Percentiles rank a stretch among this genome's conserved stretches.
Evolutionary conservation across 441 rosid species (phyloP).

Genomic region (Aquilaria agallochum): DNA sequence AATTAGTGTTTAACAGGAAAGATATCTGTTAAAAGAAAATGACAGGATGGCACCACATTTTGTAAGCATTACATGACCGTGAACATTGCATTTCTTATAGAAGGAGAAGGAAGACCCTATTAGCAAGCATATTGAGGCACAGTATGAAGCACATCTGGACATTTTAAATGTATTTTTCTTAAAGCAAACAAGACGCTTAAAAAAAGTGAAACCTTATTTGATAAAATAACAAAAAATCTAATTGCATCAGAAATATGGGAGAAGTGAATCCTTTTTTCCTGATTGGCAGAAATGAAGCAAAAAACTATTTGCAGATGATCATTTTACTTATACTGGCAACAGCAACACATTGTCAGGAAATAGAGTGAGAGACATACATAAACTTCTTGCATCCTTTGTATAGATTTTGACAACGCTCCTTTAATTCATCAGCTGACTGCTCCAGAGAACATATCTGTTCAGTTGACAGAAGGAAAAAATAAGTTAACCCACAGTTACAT

Average conservation of each 20-base stretch:
- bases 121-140: too few relatives aligned
- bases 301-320: not conserved
- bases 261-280: not conserved
- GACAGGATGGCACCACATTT: too few relatives aligned
- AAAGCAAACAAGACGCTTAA: too few relatives aligned
- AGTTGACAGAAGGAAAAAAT: slow-evolving; percentile 1
- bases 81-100: too few relatives aligned
- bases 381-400: slow-evolving; percentile 61
- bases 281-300: not conserved
- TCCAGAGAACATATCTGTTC: slow-evolving; percentile 58
- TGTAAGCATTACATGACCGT: too few relatives aligned
- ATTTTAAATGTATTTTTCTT: too few relatives aligned
- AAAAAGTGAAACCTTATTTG: not conserved
- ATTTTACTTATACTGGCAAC: not conserved
- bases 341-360: not conserved
- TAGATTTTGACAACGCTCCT: slow-evolving; percentile 70
- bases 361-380: slow-evolving; percentile 30
- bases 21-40: too few relatives aligned
- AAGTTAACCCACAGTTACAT: too few relatives aligned
- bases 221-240: not conserved
- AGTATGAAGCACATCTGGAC: too few relatives aligned
- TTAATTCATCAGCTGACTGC: slow-evolving; percentile 61
- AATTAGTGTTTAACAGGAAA: too few relatives aligned
- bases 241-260: not conserved
- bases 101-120: too few relatives aligned